A percentile compares a stretch with the other conserved stretches of the same genome.
Evolutionary conservation across 495 filamentous ascomycete species (phyloP).

Genomic region (Penicillium crystallinum): DNA sequence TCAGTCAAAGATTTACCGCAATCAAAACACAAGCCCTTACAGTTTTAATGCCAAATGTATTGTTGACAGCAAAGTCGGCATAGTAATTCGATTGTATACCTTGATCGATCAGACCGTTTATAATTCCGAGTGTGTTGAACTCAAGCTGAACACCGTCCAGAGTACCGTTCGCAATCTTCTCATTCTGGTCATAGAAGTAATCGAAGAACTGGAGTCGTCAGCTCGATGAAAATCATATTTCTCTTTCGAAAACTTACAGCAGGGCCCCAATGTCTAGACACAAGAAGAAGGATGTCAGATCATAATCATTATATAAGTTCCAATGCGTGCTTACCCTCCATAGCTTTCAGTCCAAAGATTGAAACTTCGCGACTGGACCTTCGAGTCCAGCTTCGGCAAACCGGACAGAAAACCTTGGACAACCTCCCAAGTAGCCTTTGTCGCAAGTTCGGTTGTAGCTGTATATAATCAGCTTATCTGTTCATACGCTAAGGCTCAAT

Average conservation of each 20-base stretch:
- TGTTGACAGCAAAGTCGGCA: conserved; percentile 61
- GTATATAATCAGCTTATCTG: conserved; percentile 27
- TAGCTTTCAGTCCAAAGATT: conserved; percentile 52
- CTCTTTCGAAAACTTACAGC: conserved; percentile 37
- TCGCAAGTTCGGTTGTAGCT: conserved; percentile 48
- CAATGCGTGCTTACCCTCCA: conserved; percentile 52
- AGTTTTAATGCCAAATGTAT: conserved; percentile 67
- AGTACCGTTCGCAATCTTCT: conserved; percentile 40
- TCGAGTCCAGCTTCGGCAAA: conserved; percentile 42
- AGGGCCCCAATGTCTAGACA: conserved; percentile 40
- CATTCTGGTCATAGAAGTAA: conserved; percentile 61
- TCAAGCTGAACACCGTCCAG: conserved; percentile 32
- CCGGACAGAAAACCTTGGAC: conserved; percentile 50
- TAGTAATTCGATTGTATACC: conserved; percentile 62
- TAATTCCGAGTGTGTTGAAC: conserved; percentile 44
- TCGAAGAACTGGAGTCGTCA: conserved; percentile 31
- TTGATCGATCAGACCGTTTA: conserved; percentile 75
- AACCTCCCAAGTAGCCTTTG: conserved; percentile 52
- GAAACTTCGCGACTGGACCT: conserved; percentile 49
- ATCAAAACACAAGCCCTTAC: conserved; percentile 37
- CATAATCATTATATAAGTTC: not conserved
- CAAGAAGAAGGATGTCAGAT: not conserved
- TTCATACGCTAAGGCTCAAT: not conserved
- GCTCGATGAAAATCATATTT: conserved; percentile 29
- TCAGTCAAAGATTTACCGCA: not conserved